Percentiles rank a stretch among this genome's conserved stretches.
Conservation (phyloP, 2,329 filamentous ascomycete genomes). For the Colletotrichum cuscutae region DNA sequence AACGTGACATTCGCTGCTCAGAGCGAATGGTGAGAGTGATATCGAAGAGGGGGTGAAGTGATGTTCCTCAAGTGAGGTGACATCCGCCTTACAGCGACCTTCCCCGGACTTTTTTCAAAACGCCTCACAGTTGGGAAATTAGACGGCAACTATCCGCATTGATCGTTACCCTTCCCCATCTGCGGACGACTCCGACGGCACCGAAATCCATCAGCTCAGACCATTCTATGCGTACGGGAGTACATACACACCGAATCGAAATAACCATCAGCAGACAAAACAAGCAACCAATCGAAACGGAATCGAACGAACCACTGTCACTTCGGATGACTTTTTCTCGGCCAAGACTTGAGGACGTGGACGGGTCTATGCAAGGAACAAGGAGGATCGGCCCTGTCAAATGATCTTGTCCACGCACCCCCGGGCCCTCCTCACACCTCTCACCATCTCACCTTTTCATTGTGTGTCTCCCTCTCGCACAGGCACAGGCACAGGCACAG, state of each 20-base stretch:
- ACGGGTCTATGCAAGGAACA: not conserved
- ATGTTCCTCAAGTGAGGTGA: conserved; percentile 29
- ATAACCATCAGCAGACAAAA: not conserved
- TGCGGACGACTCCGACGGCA: not conserved
- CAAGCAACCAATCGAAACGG: not conserved
- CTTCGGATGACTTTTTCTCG: not conserved
- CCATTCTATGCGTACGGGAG: too few relatives aligned
- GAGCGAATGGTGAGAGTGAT: not conserved
- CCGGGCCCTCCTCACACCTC: not conserved
- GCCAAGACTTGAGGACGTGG: not conserved
- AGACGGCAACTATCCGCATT: not conserved
- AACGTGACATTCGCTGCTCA: not conserved
- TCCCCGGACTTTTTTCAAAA: conserved; percentile 5
- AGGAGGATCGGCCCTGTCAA: not conserved
- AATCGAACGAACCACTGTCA: not conserved
- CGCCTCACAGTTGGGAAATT: not conserved
- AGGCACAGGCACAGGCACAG: not conserved
- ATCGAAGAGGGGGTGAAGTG: too few relatives aligned
- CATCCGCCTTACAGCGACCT: conserved; percentile 9
- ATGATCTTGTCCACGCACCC: not conserved
- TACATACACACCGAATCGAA: not conserved
- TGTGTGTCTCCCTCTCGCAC: too few relatives aligned
- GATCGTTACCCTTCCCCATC: not conserved
- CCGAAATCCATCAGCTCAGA: not conserved
- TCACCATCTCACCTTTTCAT: too few relatives aligned